These are phyloP conservation scores for Aspergillus coremiiformis DNA, from an alignment of 495 filamentous ascomycete genomes.

Conservation along the genomic window DNA sequence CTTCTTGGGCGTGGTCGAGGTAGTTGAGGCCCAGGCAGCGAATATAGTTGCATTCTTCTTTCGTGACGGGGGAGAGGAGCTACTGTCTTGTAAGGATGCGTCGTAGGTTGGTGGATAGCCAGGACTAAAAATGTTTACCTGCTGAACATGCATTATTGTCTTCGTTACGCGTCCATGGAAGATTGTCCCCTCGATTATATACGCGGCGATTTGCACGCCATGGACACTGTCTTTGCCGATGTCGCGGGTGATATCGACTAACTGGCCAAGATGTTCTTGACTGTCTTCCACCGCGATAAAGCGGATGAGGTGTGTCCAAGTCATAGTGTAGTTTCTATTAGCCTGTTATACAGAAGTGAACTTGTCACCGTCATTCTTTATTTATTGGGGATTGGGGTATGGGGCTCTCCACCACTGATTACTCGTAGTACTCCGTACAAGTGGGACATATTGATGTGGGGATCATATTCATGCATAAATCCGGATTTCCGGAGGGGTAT, in stretches of 20 bases:
- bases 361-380: no score
- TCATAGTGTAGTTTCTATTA: no score
- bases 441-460: no score
- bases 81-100: not conserved
- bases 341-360: no score
- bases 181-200: not conserved
- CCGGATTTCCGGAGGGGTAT: no score
- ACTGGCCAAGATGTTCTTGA: slow-evolving; percentile 3
- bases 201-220: not conserved
- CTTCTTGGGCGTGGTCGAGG: slow-evolving; percentile 60
- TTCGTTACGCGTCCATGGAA: not conserved
- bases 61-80: slow-evolving; percentile 4
- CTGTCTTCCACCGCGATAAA: slow-evolving; percentile 4
- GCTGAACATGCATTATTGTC: not conserved
- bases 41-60: slow-evolving; percentile 1
- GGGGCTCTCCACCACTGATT: no score
- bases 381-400: no score
- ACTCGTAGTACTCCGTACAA: no score
- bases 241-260: not conserved
- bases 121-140: no score
- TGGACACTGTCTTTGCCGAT: not conserved
- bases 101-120: no score
- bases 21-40: slow-evolving; percentile 67
- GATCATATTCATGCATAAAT: no score
- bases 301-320: slow-evolving; percentile 7